A percentile compares a stretch with the other conserved stretches of the same genome.
phyloP scores from a whole-genome alignment of 768 basidiomycete species.

The Lentinula sp. region DNA sequence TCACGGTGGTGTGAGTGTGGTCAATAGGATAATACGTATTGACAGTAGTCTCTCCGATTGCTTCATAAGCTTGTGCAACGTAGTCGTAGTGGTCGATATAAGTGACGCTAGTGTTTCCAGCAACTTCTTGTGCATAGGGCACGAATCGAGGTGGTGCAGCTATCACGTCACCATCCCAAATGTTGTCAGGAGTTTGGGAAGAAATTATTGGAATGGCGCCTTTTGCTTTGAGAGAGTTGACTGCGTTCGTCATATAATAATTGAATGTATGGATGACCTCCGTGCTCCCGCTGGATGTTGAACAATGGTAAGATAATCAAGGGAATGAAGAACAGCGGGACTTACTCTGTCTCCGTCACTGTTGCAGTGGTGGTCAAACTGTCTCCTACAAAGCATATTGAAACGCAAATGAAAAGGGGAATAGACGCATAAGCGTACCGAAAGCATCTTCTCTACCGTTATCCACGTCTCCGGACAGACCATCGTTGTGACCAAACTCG shows the following conservation, averaged over 20 bases:
- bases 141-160: constrained; percentile 37
- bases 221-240: constrained; percentile 34
- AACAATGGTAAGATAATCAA: background rate
- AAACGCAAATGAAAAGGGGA: background rate
- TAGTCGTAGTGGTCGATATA: constrained; percentile 45
- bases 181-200: constrained; percentile 42
- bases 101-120: constrained; percentile 26
- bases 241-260: constrained; percentile 37
- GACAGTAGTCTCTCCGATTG: constrained; percentile 28
- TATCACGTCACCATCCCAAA: constrained; percentile 30
- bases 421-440: constrained; percentile 13
- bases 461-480: constrained; percentile 20
- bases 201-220: constrained; percentile 43
- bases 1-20: constrained; percentile 38
- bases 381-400: constrained; percentile 12
- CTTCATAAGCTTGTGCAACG: constrained; percentile 33
- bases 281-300: constrained; percentile 24
- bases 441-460: constrained; percentile 37
- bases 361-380: constrained; percentile 28
- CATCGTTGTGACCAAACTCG: constrained; percentile 24
- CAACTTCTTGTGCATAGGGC: constrained; percentile 34
- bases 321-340: background rate
- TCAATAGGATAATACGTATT: constrained; percentile 38
- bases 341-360: constrained; percentile 29
- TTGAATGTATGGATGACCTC: constrained; percentile 39